Percentiles rank a stretch among this genome's conserved stretches.
Evolutionary conservation across 306 rosid species (phyloP).

Genomic region (Astragalus glycyphyllos): DNA sequence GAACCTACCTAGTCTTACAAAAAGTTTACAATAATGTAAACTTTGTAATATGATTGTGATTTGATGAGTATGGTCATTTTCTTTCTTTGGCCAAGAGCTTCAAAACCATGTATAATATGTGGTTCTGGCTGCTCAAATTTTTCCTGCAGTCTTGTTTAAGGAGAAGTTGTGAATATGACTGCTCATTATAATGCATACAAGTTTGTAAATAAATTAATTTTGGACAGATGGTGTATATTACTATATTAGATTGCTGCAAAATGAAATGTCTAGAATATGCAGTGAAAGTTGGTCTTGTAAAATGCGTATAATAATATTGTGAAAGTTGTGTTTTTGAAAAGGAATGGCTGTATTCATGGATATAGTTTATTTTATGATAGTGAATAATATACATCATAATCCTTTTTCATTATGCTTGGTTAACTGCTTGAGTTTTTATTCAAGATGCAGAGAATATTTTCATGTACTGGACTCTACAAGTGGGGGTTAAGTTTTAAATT

Average conservation of each 20-base stretch:
- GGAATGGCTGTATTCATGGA: slow-evolving; percentile 10
- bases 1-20: slow-evolving; percentile 69
- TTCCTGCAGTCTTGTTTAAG: slow-evolving; percentile 58
- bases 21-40: slow-evolving; percentile 37
- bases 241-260: slow-evolving; percentile 40
- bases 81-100: slow-evolving; percentile 36
- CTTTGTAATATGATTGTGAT: slow-evolving; percentile 42
- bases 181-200: slow-evolving; percentile 53
- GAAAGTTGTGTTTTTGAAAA: slow-evolving; percentile 36
- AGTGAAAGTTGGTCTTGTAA: slow-evolving; percentile 49
- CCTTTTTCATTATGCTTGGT: not conserved
- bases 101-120: slow-evolving; percentile 42
- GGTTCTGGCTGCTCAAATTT: slow-evolving; percentile 57
- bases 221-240: slow-evolving; percentile 39
- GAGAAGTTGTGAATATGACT: slow-evolving; percentile 68
- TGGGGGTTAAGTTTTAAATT: not conserved
- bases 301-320: slow-evolving; percentile 31
- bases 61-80: slow-evolving; percentile 45
- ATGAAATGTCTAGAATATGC: slow-evolving; percentile 41
- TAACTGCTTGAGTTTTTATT: slow-evolving; percentile 29
- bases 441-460: slow-evolving; percentile 10
- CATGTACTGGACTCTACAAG: not conserved
- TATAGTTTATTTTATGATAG: not conserved
- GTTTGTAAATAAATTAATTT: slow-evolving; percentile 54
- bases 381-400: slow-evolving; percentile 4